Conservation (phyloP, 1,284 basidiomycete species). For the Tremellales sp. region DNA sequence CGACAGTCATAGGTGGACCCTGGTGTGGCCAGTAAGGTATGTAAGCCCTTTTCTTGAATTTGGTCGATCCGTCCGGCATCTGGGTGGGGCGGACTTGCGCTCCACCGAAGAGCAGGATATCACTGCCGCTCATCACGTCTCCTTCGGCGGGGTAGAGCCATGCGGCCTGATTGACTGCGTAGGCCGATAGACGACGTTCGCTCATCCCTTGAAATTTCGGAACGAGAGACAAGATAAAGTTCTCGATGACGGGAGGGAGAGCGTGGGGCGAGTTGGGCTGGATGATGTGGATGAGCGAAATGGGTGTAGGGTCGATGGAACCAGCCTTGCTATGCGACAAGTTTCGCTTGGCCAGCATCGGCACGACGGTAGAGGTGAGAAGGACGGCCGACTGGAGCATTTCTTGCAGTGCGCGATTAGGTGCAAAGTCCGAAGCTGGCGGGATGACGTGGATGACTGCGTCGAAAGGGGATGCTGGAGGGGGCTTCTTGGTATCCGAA, state of each 20-base stretch:
- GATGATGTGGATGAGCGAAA: constrained; percentile 35
- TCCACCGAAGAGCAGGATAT: constrained; percentile 35
- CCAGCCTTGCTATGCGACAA: constrained; percentile 4
- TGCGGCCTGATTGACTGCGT: constrained; percentile 1
- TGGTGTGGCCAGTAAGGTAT: not conserved
- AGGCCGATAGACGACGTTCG: constrained; percentile 14
- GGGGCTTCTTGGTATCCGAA: not conserved
- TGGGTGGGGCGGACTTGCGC: constrained; percentile 4
- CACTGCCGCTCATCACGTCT: constrained; percentile 17
- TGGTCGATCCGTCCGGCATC: not conserved
- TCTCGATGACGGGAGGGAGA: constrained; percentile 33
- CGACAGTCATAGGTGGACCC: not conserved
- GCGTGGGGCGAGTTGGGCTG: constrained; percentile 24
- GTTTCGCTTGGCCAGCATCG: constrained; percentile 15
- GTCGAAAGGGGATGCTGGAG: constrained; percentile 21
- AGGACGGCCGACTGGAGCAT: constrained; percentile 38
- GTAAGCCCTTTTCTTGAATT: not conserved
- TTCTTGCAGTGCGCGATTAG: constrained; percentile 23
- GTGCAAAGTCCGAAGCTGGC: constrained; percentile 8
- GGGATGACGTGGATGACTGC: constrained; percentile 41
- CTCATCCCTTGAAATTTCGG: constrained; percentile 21
- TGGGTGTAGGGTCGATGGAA: constrained; percentile 7
- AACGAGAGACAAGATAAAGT: constrained; percentile 30
- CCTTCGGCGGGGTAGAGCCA: constrained; percentile 3
- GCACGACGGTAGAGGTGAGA: constrained; percentile 32